Base-by-base conservation (phyloP, 2,329 filamentous ascomycete species). In the Penicillium griseofulvum region DNA sequence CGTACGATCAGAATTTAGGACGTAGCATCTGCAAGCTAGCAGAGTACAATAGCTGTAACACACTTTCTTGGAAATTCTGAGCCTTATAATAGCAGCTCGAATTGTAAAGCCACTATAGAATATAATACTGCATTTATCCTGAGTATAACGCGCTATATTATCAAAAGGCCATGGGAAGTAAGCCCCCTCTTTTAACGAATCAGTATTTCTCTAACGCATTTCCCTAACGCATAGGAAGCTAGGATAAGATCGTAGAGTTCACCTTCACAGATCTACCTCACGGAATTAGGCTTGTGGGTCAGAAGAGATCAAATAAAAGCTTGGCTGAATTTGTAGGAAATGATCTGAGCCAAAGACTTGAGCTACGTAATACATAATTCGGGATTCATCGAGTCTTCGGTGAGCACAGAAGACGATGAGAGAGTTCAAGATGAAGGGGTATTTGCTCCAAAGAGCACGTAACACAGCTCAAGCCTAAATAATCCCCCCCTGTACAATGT, bases 321-420 rank as follows among this genome's bases (percentile, higher is more conserved):
- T 50, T 50, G 33, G 39, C 52, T 44, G 2, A 7, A 34, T 9
- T 31, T 47, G 42, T 28, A 38, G 17, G 10, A 34, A 17, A 26
- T 36, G 11, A 48, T 28, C 26, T 37, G 39, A 33, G 41, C 14
- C 38, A 31, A 10, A 17, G 33, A 36, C 22, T 36, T 5, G 14
- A 29, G 43, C 31, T 41, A 54, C 38, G 28, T 54, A 36, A 42
- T 22, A 17, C 51, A 54, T 49, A 49, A 36, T 36, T 49, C 19
- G 44, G 22, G n/a, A 22, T 37, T 3, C 4, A 24, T n/a, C 8
- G 8, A n/a, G 19, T 16, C 4, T 45, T 7, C 39, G 8, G 3
- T 11, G 22, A 29, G 3, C 14, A 33, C 26, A 19, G 12, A 33
- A 24, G 5, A 24, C 11, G 14, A 33, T 17, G 2, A 22, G 7